Conservation (phyloP, 23 red algal species). For the Gracilariopsis chorda region DNA sequence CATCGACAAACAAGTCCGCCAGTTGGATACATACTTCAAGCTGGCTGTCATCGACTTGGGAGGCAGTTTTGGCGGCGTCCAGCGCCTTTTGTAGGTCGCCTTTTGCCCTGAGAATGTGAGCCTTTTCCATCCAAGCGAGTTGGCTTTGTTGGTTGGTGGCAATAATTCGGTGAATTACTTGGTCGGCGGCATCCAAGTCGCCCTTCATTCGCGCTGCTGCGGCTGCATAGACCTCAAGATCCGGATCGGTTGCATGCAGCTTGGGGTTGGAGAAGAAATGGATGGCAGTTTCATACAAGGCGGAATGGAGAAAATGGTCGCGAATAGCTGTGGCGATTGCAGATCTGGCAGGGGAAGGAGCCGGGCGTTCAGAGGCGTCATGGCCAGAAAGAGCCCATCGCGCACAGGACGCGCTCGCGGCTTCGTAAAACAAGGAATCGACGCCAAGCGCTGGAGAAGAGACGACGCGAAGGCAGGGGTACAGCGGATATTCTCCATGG, state of each 20-base stretch:
- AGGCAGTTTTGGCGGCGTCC: conserved; percentile 41
- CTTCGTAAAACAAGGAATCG: conserved; percentile 52
- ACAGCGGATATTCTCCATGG: conserved; percentile 81
- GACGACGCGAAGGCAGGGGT: conserved; percentile 83
- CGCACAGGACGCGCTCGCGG: conserved; percentile 17
- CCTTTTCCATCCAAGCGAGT: conserved; percentile 41
- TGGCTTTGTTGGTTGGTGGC: background rate
- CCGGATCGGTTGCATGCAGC: background rate
- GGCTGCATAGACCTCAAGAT: conserved; percentile 38
- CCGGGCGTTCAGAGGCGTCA: background rate
- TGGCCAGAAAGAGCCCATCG: conserved; percentile 72
- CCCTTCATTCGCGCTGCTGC: conserved; percentile 22
- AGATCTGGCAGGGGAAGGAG: conserved; percentile 24
- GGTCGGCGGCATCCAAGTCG: background rate
- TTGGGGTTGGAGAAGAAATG: conserved; percentile 42
- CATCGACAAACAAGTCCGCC: conserved; percentile 59
- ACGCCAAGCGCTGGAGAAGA: conserved; percentile 19
- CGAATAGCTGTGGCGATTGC: conserved; percentile 58
- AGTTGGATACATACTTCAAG: conserved; percentile 56
- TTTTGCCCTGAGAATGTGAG: background rate
- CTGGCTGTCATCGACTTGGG: background rate
- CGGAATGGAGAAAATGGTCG: conserved; percentile 50
- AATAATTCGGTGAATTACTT: conserved; percentile 17
- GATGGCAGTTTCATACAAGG: conserved; percentile 61
- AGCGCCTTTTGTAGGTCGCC: conserved; percentile 59